Conservation (phyloP, 2,329 filamentous ascomycete species). For the Leptographium wingfieldii region DNA sequence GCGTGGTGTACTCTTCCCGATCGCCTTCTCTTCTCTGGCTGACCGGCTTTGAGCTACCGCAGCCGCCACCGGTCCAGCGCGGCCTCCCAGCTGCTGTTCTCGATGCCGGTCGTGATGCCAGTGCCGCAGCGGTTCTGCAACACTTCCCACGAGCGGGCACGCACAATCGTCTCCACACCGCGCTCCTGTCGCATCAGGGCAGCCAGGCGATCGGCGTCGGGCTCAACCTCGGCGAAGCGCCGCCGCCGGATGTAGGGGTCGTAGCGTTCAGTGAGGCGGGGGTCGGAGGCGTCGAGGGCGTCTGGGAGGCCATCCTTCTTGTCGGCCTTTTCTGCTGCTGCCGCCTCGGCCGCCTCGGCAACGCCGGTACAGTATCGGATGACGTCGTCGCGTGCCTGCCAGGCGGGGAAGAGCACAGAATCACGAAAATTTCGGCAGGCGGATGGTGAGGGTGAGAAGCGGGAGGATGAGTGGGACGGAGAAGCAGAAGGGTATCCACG, state of each 20-base stretch:
- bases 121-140: slow-evolving; percentile 60
- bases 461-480: slow-evolving; percentile 38
- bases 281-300: background rate
- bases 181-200: slow-evolving; percentile 61
- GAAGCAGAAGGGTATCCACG: slow-evolving; percentile 38
- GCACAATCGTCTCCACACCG: slow-evolving; percentile 65
- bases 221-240: slow-evolving; percentile 67
- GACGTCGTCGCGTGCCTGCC: slow-evolving; percentile 72
- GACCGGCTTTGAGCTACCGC: background rate
- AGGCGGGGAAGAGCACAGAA: slow-evolving; percentile 72
- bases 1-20: background rate
- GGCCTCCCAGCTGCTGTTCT: slow-evolving; percentile 48
- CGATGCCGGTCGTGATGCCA: slow-evolving; percentile 25
- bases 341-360: slow-evolving; percentile 52
- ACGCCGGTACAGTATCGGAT: slow-evolving; percentile 82
- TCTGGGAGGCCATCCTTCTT: background rate
- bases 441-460: slow-evolving; percentile 41
- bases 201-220: slow-evolving; percentile 69
- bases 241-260: slow-evolving; percentile 81
- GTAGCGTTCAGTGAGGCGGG: slow-evolving; percentile 60
- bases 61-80: slow-evolving; percentile 47
- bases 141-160: slow-evolving; percentile 69
- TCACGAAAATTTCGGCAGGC: slow-evolving; percentile 65
- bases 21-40: background rate
- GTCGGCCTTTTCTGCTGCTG: slow-evolving; percentile 45